Percentiles rank a stretch among this genome's conserved stretches.
These are phyloP conservation scores for Fusarium algeriense DNA, from an alignment of 2,329 filamentous ascomycete species.

Conservation along the genomic window DNA sequence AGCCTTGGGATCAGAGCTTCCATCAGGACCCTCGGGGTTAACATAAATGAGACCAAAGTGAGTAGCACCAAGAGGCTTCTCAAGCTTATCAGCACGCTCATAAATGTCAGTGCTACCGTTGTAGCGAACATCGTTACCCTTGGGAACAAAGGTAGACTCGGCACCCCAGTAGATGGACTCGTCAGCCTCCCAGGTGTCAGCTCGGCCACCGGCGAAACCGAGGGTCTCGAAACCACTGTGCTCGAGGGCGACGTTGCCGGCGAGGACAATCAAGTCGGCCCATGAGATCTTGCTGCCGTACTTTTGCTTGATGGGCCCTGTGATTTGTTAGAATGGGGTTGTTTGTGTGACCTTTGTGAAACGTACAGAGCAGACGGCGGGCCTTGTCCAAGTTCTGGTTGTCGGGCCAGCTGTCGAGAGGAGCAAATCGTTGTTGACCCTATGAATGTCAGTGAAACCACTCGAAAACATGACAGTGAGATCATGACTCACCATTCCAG, in stretches of 20 bases:
- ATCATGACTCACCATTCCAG: slow-evolving; percentile 62
- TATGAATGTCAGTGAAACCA: slow-evolving; percentile 6
- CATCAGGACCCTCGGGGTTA: slow-evolving; percentile 83
- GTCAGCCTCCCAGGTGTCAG: slow-evolving; percentile 81
- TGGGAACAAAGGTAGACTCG: slow-evolving; percentile 75
- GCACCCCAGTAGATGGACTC: slow-evolving; percentile 83
- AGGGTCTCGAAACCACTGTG: slow-evolving; percentile 80
- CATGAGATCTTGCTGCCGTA: slow-evolving; percentile 86
- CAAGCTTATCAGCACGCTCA: slow-evolving; percentile 68
- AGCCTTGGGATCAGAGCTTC: slow-evolving; percentile 75
- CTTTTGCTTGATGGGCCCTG: slow-evolving; percentile 82
- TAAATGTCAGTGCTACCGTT: slow-evolving; percentile 66
- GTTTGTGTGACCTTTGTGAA: fast-evolving
- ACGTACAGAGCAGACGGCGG: slow-evolving; percentile 75
- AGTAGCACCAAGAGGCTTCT: slow-evolving; percentile 74
- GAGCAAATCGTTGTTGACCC: slow-evolving; percentile 83
- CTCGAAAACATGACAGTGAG: no score
- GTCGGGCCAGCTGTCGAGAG: slow-evolving; percentile 85
- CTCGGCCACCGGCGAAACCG: slow-evolving; percentile 79
- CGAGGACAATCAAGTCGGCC: slow-evolving; percentile 78
- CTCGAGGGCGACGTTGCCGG: slow-evolving; percentile 82
- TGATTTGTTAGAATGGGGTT: background rate
- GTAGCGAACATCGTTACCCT: slow-evolving; percentile 79
- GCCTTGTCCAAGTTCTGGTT: slow-evolving; percentile 85
- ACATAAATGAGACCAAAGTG: slow-evolving; percentile 80